phyloP scores from a whole-genome alignment of 1,284 basidiomycete genomes.

The Ustilago lituana region DNA sequence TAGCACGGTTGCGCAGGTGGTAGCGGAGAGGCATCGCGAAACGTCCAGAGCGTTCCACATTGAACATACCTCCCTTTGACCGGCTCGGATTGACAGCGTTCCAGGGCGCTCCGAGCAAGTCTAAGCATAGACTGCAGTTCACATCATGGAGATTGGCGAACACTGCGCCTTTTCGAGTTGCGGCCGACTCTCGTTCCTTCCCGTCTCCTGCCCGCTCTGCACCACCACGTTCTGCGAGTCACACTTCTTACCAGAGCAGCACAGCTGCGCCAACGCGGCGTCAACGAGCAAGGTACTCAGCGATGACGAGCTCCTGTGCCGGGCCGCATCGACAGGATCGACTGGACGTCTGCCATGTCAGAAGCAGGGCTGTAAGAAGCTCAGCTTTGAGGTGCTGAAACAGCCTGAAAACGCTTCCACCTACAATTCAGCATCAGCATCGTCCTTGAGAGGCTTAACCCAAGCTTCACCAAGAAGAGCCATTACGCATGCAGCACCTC shows the following conservation, averaged over 20 bases:
- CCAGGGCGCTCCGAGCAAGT: too few relatives aligned
- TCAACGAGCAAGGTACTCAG: conserved; percentile 29
- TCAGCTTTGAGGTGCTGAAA: conserved; percentile 45
- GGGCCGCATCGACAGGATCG: conserved; percentile 16
- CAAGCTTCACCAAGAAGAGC: conserved; percentile 4
- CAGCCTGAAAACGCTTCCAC: background rate
- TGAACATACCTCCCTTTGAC: too few relatives aligned
- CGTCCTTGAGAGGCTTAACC: background rate
- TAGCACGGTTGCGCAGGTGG: too few relatives aligned
- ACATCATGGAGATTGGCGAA: conserved; percentile 52
- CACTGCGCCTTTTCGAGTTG: conserved; percentile 49
- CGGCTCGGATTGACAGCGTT: too few relatives aligned
- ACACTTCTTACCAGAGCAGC: conserved; percentile 54
- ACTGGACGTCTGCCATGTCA: conserved; percentile 54
- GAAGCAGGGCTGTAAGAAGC: conserved; percentile 51
- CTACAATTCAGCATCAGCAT: background rate
- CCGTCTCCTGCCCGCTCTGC: conserved; percentile 52
- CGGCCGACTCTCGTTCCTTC: conserved; percentile 54
- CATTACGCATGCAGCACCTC: conserved; percentile 51
- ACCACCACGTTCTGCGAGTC: conserved; percentile 49
- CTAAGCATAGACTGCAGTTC: too few relatives aligned
- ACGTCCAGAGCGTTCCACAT: too few relatives aligned
- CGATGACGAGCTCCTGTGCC: conserved; percentile 35
- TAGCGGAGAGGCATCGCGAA: conserved; percentile 10
- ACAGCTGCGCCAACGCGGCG: conserved; percentile 41